Evolutionary conservation across 768 basidiomycete genomes (phyloP).

Genomic region (Strobilomyces confusus): DNA sequence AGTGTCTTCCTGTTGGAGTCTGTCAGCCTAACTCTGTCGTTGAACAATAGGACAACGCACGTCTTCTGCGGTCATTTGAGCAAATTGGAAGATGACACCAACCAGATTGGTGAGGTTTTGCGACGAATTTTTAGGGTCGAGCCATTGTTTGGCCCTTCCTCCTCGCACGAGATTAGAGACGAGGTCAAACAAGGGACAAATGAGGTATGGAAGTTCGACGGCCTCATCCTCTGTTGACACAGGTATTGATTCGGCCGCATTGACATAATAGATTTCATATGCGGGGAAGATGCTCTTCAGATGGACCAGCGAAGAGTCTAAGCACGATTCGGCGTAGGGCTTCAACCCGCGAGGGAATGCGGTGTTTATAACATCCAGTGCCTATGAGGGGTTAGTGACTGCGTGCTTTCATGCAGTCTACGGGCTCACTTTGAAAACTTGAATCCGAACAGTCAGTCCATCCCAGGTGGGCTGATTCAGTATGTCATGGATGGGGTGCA

Average conservation of each 20-base stretch:
- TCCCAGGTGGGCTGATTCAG: constrained; percentile 69
- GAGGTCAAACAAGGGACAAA: constrained; percentile 80
- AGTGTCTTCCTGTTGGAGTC: constrained; percentile 66
- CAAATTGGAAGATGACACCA: constrained; percentile 57
- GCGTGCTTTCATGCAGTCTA: background rate
- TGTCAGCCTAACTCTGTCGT: background rate
- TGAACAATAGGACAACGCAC: constrained; percentile 40
- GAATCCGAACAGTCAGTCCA: constrained; percentile 69
- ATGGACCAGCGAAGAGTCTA: constrained; percentile 55
- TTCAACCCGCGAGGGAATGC: constrained; percentile 76
- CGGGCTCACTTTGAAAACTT: constrained; percentile 73
- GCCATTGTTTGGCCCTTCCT: constrained; percentile 63
- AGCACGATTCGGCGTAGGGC: constrained; percentile 57
- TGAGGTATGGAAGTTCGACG: constrained; percentile 72
- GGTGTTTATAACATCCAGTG: constrained; percentile 72
- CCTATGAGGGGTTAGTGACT: constrained; percentile 39
- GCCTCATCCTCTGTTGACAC: constrained; percentile 70
- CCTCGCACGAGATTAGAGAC: constrained; percentile 61
- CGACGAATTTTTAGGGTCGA: constrained; percentile 35
- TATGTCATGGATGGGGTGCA: constrained; percentile 59
- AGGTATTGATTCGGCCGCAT: constrained; percentile 51
- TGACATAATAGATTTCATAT: constrained; percentile 61
- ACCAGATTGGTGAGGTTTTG: constrained; percentile 49
- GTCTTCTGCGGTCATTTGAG: constrained; percentile 88
- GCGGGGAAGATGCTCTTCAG: constrained; percentile 55